Evolutionary conservation across 2,329 filamentous ascomycete genomes (phyloP).

Genomic region (Emergomyces pasteurianus): DNA sequence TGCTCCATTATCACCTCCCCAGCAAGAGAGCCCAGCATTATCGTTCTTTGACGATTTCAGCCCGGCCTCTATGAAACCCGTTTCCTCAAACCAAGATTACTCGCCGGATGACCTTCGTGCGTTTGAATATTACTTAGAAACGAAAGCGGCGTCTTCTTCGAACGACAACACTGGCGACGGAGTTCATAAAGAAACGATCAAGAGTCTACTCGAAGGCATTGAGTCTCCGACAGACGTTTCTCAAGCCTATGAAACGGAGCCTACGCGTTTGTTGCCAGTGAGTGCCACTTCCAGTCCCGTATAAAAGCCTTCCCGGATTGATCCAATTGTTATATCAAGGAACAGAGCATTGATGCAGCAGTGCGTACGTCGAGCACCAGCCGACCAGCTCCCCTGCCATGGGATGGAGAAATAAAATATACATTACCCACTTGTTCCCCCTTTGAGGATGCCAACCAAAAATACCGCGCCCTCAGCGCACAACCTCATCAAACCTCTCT

Average conservation of each 20-base stretch:
- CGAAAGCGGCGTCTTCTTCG: not conserved
- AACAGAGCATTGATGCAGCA: not conserved
- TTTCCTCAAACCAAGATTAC: not conserved
- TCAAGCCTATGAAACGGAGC: not conserved
- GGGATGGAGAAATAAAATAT: slow-evolving; percentile 11
- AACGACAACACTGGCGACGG: not conserved
- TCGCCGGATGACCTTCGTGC: not conserved
- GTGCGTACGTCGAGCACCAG: not conserved
- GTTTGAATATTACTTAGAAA: not conserved
- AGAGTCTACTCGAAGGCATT: slow-evolving; percentile 9
- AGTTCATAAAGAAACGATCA: not conserved
- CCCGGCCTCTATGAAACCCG: not conserved
- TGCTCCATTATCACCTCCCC: not conserved
- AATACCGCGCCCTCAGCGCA: not conserved
- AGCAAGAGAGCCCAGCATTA: not conserved
- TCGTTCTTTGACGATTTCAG: not conserved
- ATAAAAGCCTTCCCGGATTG: not conserved
- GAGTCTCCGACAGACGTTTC: slow-evolving; percentile 5
- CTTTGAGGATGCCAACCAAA: not conserved
- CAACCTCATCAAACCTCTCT: slow-evolving; percentile 9
- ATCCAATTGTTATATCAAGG: not conserved
- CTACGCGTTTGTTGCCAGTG: not conserved
- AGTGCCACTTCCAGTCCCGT: not conserved
- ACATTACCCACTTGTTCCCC: not conserved
- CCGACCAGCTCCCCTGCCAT: slow-evolving; percentile 4